Evolutionary conservation across 306 rosid genomes (phyloP).

Genomic region (Vigna mungo): DNA sequence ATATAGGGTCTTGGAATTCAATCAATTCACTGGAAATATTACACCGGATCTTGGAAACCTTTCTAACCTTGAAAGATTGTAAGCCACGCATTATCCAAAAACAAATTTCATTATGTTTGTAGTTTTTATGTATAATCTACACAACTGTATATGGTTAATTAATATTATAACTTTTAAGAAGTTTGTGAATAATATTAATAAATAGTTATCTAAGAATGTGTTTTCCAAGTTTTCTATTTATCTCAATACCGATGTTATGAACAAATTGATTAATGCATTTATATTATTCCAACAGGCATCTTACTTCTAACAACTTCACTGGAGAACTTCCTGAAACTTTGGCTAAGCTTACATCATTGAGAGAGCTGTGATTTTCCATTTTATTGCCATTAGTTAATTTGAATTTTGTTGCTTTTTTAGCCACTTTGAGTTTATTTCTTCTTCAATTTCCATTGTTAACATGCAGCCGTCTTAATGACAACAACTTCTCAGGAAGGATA

Average conservation of each 20-base stretch:
- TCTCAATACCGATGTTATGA: background rate
- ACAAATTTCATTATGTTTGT: too few species aligned
- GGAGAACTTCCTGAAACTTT: constrained; percentile 35
- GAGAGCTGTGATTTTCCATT: constrained; percentile 44
- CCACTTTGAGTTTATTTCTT: background rate
- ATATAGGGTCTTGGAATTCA: constrained; percentile 56
- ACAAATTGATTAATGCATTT: background rate
- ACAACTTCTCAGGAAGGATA: constrained; percentile 52
- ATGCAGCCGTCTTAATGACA: constrained; percentile 32
- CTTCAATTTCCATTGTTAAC: background rate
- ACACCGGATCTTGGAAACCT: constrained; percentile 59
- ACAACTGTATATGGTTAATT: too few species aligned
- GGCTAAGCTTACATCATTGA: constrained; percentile 25
- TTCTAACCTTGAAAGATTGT: constrained; percentile 54
- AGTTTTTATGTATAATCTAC: too few species aligned
- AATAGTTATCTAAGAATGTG: too few species aligned
- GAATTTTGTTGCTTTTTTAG: background rate
- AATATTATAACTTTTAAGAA: too few species aligned
- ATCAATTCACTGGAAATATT: constrained; percentile 54
- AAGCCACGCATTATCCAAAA: background rate
- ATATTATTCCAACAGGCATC: constrained; percentile 35
- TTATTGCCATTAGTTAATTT: background rate
- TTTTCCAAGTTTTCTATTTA: background rate
- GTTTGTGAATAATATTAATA: too few species aligned
- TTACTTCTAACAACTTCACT: constrained; percentile 50